Conservation (phyloP, 768 basidiomycete genomes). For the Mycena galericulata region DNA sequence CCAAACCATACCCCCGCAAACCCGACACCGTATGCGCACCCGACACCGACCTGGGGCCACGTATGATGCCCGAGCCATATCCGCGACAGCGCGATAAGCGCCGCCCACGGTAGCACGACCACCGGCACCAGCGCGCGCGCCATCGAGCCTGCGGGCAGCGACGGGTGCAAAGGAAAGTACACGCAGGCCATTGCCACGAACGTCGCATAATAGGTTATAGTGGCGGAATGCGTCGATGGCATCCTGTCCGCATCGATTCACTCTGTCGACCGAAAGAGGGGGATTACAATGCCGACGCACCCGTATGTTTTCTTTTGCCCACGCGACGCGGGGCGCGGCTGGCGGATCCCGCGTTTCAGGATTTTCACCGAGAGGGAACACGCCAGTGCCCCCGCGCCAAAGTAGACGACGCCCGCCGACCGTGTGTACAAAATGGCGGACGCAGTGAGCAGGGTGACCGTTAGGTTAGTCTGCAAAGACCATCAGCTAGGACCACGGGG, state of each 20-base stretch:
- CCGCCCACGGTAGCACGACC: slow-evolving; percentile 67
- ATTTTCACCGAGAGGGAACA: slow-evolving; percentile 72
- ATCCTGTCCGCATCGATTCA: slow-evolving; percentile 63
- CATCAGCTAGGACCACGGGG: background rate
- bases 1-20: slow-evolving; percentile 69
- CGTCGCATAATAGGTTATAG: slow-evolving; percentile 71
- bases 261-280: background rate
- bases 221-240: slow-evolving; percentile 86
- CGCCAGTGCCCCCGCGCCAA: slow-evolving; percentile 65
- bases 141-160: slow-evolving; percentile 54
- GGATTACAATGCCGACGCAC: slow-evolving; percentile 51
- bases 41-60: slow-evolving; percentile 73
- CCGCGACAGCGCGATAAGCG: slow-evolving; percentile 69
- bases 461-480: slow-evolving; percentile 63
- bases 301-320: slow-evolving; percentile 72
- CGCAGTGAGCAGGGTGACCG: slow-evolving; percentile 66
- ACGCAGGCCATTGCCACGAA: slow-evolving; percentile 69
- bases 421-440: slow-evolving; percentile 66
- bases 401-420: slow-evolving; percentile 72
- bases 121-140: slow-evolving; percentile 59
- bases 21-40: slow-evolving; percentile 63
- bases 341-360: slow-evolving; percentile 70
- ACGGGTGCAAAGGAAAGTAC: slow-evolving; percentile 69
- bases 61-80: slow-evolving; percentile 86
- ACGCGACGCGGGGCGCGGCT: slow-evolving; percentile 66